These are phyloP conservation scores for Leishmania aethiopica DNA, from an alignment of 208 protist genomes.

Conservation along the genomic window DNA sequence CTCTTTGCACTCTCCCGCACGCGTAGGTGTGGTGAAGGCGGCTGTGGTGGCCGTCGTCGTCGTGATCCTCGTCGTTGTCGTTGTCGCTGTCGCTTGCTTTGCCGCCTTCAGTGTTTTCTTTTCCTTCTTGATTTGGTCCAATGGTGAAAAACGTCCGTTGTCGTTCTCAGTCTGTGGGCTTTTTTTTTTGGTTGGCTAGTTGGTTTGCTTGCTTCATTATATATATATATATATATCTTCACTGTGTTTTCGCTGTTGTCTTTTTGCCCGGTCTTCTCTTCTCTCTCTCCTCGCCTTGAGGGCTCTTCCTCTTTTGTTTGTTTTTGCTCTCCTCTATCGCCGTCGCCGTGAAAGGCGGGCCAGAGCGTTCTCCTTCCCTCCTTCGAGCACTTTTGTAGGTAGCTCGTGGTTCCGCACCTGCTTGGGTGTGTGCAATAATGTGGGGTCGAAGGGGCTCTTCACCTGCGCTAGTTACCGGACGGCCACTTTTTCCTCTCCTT, in stretches of 20 bases:
- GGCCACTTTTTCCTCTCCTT: background rate
- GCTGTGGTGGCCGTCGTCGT: too few species aligned
- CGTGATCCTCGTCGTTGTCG: too few species aligned
- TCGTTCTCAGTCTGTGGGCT: background rate
- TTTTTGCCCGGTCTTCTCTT: background rate
- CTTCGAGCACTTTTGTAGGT: background rate
- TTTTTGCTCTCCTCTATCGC: too few species aligned
- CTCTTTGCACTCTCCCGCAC: background rate
- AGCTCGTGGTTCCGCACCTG: background rate
- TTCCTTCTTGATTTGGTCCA: background rate
- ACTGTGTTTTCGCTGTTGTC: background rate
- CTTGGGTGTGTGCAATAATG: background rate
- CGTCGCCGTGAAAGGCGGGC: background rate
- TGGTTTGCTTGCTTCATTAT: background rate
- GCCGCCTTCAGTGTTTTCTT: background rate
- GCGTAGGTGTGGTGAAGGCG: too few species aligned
- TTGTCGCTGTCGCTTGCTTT: background rate
- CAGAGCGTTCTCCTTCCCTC: background rate
- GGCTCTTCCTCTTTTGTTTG: conserved; percentile 1
- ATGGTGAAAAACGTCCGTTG: background rate
- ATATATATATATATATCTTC: too few species aligned
- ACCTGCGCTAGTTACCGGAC: background rate
- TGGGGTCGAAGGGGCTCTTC: background rate
- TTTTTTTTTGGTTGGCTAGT: background rate
- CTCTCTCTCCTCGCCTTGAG: background rate